A percentile compares a stretch with the other conserved stretches of the same genome.
These are phyloP conservation scores for Musa itinerans DNA, from an alignment of 176 grass and related monocot genomes.

Conservation along the genomic window DNA sequence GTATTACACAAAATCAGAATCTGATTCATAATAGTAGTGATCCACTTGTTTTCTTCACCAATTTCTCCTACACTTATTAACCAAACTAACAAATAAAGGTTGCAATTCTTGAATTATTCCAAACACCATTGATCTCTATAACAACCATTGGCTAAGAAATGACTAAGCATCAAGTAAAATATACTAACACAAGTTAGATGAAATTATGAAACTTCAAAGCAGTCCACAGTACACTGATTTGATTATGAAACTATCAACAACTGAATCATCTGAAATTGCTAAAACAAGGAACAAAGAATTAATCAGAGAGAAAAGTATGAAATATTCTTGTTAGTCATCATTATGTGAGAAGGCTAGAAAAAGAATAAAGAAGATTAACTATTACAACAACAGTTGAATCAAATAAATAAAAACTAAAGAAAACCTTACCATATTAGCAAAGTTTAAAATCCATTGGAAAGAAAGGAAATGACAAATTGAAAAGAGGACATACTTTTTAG, in stretches of 20 bases:
- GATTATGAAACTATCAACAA: not conserved
- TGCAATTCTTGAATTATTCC: not conserved
- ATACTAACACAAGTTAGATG: not conserved
- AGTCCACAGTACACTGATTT: not conserved
- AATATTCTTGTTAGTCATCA: not conserved
- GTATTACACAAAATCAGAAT: too few relatives aligned
- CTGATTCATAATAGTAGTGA: too few relatives aligned
- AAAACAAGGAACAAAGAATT: not conserved
- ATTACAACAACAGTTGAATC: not conserved
- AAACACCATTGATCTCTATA: not conserved
- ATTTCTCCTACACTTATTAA: too few relatives aligned
- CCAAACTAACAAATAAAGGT: not conserved
- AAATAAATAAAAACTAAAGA: not conserved
- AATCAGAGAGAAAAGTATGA: not conserved
- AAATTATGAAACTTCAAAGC: not conserved
- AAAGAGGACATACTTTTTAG: conserved; percentile 58
- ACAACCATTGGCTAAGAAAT: not conserved
- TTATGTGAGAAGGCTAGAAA: not conserved
- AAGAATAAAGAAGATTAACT: not conserved
- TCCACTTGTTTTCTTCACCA: too few relatives aligned
- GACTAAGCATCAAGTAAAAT: not conserved
- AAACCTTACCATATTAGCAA: not conserved
- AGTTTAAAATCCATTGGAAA: not conserved
- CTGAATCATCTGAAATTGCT: not conserved
- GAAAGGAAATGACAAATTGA: conserved; percentile 7